phyloP scores from a whole-genome alignment of 805 yeast species.

The Ascoidea tarda region DNA sequence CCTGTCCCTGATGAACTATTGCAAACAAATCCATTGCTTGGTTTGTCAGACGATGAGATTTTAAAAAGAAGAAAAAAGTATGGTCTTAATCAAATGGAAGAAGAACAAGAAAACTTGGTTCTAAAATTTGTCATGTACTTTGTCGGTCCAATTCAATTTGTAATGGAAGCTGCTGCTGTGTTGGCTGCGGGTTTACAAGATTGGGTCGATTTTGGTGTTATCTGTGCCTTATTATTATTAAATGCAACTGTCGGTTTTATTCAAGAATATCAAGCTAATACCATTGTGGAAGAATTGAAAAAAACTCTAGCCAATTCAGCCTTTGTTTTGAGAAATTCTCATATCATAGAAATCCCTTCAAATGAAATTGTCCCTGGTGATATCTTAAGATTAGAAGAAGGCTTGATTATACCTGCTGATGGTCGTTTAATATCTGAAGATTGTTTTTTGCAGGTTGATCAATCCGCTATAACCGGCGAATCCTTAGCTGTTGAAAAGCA shows the following conservation, averaged over 20 bases:
- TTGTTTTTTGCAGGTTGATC: slow-evolving; percentile 79
- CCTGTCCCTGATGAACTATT: slow-evolving; percentile 4
- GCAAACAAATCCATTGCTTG: slow-evolving; percentile 60
- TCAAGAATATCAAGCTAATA: slow-evolving; percentile 92
- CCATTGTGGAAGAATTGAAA: not conserved
- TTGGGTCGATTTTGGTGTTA: slow-evolving; percentile 99
- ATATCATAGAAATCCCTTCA: slow-evolving; percentile 57
- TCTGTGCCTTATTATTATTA: slow-evolving; percentile 69
- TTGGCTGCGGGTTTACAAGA: slow-evolving; percentile 92
- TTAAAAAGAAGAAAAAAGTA: slow-evolving; percentile 71
- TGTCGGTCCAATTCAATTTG: slow-evolving; percentile 93
- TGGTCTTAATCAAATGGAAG: slow-evolving; percentile 82
- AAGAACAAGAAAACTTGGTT: slow-evolving; percentile 66
- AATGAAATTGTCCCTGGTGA: slow-evolving; percentile 91
- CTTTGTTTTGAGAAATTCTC: slow-evolving; percentile 70
- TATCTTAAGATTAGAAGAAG: slow-evolving; percentile 80
- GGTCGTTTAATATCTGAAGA: slow-evolving; percentile 81
- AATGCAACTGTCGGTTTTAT: slow-evolving; percentile 91
- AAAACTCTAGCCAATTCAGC: slow-evolving; percentile 58
- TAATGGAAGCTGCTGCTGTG: slow-evolving; percentile 91
- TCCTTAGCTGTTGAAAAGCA: slow-evolving; percentile 88
- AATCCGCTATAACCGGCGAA: slow-evolving; percentile 95
- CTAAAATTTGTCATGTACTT: slow-evolving; percentile 76
- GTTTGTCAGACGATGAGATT: slow-evolving; percentile 69
- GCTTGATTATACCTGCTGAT: slow-evolving; percentile 84